Conservation (phyloP, 371 early-diverging fungal species). For the Coemansia sp. region DNA sequence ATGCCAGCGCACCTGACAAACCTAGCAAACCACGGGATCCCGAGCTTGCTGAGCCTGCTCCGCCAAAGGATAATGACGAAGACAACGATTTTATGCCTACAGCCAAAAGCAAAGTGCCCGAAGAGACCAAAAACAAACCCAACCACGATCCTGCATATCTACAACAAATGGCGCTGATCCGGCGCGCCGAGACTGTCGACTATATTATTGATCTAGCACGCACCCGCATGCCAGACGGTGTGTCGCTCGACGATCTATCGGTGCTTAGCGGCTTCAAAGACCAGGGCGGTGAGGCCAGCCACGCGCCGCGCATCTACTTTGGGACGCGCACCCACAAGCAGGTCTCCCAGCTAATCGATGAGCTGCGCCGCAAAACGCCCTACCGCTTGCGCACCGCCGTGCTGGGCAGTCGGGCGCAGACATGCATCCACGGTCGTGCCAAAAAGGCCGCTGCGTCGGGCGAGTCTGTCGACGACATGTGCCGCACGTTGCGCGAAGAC, state of each 20-base stretch:
- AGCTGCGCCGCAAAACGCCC: conserved; percentile 54
- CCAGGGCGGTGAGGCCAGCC: background rate
- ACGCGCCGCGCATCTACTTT: conserved; percentile 53
- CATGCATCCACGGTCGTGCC: conserved; percentile 22
- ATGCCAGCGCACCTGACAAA: background rate
- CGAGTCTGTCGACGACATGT: conserved; percentile 29
- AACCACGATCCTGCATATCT: background rate
- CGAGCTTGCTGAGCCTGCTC: no score
- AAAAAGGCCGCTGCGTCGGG: background rate
- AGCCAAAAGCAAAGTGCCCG: background rate
- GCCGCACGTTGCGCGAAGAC: conserved; percentile 21
- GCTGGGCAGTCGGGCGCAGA: conserved; percentile 37
- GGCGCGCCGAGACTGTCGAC: conserved; percentile 4
- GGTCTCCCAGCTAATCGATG: conserved; percentile 61
- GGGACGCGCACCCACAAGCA: conserved; percentile 71
- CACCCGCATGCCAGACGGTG: conserved; percentile 10
- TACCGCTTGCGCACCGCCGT: conserved; percentile 38
- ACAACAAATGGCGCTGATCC: background rate
- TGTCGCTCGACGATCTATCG: conserved; percentile 18
- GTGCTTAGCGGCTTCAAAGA: conserved; percentile 8
- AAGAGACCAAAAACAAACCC: background rate
- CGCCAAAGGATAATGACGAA: no score
- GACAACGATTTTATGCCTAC: no score
- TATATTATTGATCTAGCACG: conserved; percentile 16
- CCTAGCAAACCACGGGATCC: background rate